Conservation (phyloP, 306 rosid species). For the Rubus parviflorus region DNA sequence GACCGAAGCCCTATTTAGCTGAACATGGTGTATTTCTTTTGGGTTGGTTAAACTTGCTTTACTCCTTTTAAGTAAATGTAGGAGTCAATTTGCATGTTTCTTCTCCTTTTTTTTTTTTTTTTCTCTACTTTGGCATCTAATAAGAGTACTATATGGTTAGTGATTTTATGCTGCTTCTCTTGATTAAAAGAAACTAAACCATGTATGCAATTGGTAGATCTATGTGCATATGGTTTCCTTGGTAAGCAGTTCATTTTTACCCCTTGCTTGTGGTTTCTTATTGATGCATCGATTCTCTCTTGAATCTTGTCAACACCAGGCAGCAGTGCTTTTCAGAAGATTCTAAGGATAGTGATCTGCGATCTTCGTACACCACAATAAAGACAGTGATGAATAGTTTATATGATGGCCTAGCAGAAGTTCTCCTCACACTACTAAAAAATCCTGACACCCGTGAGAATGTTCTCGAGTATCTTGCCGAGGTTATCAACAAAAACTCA, state of each 20-base stretch:
- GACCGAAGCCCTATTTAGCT: not conserved
- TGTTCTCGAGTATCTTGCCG: conserved; percentile 88
- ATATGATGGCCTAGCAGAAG: conserved; percentile 77
- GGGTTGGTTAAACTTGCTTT: conserved; percentile 11
- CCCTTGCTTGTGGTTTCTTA: not conserved
- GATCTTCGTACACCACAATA: conserved; percentile 79
- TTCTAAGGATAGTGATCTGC: conserved; percentile 70
- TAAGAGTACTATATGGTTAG: not conserved
- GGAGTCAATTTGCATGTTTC: not conserved
- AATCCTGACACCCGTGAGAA: conserved; percentile 81
- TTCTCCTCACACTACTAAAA: conserved; percentile 74
- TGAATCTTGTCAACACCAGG: conserved; percentile 47
- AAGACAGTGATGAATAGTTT: conserved; percentile 78
- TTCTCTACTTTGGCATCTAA: not conserved
- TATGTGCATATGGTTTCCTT: not conserved
- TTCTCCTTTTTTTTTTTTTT: not conserved
- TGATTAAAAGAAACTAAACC: not conserved
- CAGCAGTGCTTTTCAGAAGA: conserved; percentile 95
- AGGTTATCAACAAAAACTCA: conserved; percentile 89
- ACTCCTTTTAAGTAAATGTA: not conserved
- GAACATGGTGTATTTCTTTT: not conserved
- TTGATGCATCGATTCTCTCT: conserved; percentile 9
- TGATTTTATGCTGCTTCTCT: conserved; percentile 3
- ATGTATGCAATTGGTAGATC: not conserved
- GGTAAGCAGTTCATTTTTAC: not conserved